Evolutionary conservation across 179 eudicot species (phyloP).

Genomic region (Dionaea muscipula): DNA sequence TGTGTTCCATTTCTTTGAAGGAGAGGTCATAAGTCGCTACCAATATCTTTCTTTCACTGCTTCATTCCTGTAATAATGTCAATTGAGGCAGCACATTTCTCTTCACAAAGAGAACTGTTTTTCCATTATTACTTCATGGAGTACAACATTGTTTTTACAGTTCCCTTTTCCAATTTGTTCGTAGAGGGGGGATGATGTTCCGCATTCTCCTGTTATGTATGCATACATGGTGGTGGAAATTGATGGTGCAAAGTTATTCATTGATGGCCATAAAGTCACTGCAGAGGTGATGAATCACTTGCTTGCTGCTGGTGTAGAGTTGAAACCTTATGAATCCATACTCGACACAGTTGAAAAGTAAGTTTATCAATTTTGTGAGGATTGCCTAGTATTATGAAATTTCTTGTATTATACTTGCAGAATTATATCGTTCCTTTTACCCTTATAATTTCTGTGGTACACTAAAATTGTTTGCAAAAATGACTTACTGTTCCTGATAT

Average conservation of each 20-base stretch:
- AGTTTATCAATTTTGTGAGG: conserved; percentile 13
- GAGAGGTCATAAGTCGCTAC: too few species aligned
- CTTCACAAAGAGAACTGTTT: not conserved
- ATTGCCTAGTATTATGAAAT: not conserved
- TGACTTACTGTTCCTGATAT: too few species aligned
- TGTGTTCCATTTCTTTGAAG: too few species aligned
- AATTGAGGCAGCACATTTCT: too few species aligned
- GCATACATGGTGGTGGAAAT: conserved; percentile 74
- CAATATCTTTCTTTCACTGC: too few species aligned
- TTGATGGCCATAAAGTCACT: conserved; percentile 58
- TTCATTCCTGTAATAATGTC: too few species aligned
- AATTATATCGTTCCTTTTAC: too few species aligned
- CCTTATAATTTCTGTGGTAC: too few species aligned
- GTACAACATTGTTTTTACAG: conserved; percentile 3
- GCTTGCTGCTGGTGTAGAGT: conserved; percentile 55
- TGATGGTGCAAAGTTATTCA: conserved; percentile 54
- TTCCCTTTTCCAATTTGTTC: conserved; percentile 7
- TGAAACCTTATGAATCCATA: conserved; percentile 71
- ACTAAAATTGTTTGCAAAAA: too few species aligned
- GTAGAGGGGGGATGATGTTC: conserved; percentile 90
- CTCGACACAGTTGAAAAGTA: conserved; percentile 69
- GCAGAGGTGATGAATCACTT: conserved; percentile 64
- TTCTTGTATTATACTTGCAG: conserved; percentile 3
- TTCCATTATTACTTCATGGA: not conserved
- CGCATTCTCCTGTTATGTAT: conserved; percentile 87